Base-by-base conservation (phyloP, 1,284 basidiomycete genomes). In the Moesziomyces sp. region DNA sequence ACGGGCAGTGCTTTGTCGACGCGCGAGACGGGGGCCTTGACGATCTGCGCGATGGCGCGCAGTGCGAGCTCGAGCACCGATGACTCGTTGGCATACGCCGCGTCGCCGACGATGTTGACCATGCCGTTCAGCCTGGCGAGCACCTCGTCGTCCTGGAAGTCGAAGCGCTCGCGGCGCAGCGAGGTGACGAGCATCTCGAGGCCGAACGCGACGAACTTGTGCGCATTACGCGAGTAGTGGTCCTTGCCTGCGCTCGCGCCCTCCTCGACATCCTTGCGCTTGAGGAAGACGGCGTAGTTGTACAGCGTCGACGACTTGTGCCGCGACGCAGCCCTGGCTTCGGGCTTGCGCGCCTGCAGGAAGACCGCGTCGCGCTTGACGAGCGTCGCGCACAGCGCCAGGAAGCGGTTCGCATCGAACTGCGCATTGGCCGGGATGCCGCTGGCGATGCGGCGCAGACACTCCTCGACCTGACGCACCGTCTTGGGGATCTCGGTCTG, bases 111-210 rank as follows among this genome's bases (percentile, higher is more conserved):
- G 13, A 91, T 89, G 40, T 89, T 87, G 19, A 97, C 91, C 86
- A 98, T 91, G 0, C 93, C 89, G 58, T 96, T 93, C 23, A 99
- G 87, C 45, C 93, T 90, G 13, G 91, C 87, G 51, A 95, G 87
- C 49, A 92, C 88, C 24, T 88, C 86, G 4, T 87, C 77, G 76
- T 97, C 90, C 30, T 89, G 89, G 82, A 96, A 91, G 82, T 96
- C 91, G 79, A 98, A 97, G 33, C 91, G 91, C 71, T 90, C 91
- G 13, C 93, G 89, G 40, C 92, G 90, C 81, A 94, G 90, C 0
- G 93, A 93, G 3, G 93, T 93, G 75, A 92, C 89, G 78, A 99
- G 92, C 13, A 99, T 87, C 66, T 99, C 95, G 21, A 99, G 87
- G 50, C 97, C 97, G 74, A 99, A 94, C 2, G 89, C 89, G 49